phyloP scores from a whole-genome alignment of 2,329 filamentous ascomycete genomes.

The Teratosphaeria pseudoeucalypti region DNA sequence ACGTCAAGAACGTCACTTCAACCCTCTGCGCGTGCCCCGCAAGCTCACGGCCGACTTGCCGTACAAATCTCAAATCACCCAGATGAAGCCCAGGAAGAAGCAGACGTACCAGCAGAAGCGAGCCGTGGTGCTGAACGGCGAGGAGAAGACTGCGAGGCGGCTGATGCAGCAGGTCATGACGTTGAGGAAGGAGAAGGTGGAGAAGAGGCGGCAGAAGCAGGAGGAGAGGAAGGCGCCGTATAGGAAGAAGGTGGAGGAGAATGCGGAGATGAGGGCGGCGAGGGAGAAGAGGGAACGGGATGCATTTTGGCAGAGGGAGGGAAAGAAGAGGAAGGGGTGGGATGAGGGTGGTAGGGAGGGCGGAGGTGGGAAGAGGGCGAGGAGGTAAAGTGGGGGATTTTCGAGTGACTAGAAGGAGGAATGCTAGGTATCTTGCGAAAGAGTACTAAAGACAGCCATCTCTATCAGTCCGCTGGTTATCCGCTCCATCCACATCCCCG shows the following conservation, averaged over 20 bases:
- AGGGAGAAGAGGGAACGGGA: conserved; percentile 85
- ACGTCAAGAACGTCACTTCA: conserved; percentile 40
- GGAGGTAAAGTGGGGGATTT: neutral
- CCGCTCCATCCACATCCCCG: too few species aligned
- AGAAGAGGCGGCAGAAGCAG: conserved; percentile 74
- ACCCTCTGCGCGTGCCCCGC: conserved; percentile 61
- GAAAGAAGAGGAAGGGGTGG: conserved; percentile 59
- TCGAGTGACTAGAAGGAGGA: too few species aligned
- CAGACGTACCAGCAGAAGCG: conserved; percentile 82
- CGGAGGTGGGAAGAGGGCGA: conserved; percentile 10
- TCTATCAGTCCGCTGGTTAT: too few species aligned
- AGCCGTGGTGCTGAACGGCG: conserved; percentile 67
- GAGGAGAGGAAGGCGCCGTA: conserved; percentile 76
- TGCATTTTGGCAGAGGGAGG: conserved; percentile 87
- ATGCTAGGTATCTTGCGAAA: too few species aligned
- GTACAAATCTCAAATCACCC: conserved; percentile 81
- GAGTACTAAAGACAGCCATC: too few species aligned
- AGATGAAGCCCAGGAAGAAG: conserved; percentile 68
- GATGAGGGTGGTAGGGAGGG: conserved; percentile 37
- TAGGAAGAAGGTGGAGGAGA: conserved; percentile 70
- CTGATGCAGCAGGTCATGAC: conserved; percentile 90
- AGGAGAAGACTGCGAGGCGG: conserved; percentile 81
- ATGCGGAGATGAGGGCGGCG: conserved; percentile 72
- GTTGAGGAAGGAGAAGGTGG: conserved; percentile 78
- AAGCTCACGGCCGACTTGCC: conserved; percentile 75